Conservation (phyloP, 305 asterid species). For the Solanum hybrid region DNA sequence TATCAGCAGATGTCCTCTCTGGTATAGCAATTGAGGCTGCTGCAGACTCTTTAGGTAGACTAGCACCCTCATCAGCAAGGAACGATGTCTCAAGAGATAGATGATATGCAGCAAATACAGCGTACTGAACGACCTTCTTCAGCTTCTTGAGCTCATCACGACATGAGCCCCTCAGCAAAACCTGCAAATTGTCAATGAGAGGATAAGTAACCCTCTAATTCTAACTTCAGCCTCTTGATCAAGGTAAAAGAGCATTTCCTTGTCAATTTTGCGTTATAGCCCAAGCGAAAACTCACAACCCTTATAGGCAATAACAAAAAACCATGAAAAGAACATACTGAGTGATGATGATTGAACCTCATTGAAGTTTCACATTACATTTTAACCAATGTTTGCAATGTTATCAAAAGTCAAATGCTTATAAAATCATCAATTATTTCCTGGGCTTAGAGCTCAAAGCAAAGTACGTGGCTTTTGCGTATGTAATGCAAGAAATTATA, state of each 20-base stretch:
- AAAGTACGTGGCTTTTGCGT: neutral
- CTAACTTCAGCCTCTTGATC: neutral
- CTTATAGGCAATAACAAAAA: neutral
- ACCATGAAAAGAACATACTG: neutral
- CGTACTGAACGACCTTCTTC: constrained; percentile 68
- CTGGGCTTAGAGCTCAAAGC: neutral
- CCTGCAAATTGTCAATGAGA: constrained; percentile 32
- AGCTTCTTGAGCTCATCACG: constrained; percentile 77
- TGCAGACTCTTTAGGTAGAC: constrained; percentile 44
- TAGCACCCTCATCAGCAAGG: constrained; percentile 95
- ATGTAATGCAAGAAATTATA: neutral
- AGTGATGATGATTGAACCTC: neutral
- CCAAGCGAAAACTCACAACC: neutral
- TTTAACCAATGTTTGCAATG: neutral
- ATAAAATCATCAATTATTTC: neutral
- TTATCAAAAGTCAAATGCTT: neutral
- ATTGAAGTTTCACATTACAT: neutral
- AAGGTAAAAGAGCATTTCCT: neutral
- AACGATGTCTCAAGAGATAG: constrained; percentile 80
- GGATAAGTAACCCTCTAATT: neutral
- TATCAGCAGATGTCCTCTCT: constrained; percentile 28
- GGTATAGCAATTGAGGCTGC: constrained; percentile 22
- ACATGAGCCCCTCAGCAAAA: constrained; percentile 63
- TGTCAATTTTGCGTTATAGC: neutral
- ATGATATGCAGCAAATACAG: constrained; percentile 95